Conservation (phyloP, 179 eudicot genomes). For the Spergularia azorica region DNA sequence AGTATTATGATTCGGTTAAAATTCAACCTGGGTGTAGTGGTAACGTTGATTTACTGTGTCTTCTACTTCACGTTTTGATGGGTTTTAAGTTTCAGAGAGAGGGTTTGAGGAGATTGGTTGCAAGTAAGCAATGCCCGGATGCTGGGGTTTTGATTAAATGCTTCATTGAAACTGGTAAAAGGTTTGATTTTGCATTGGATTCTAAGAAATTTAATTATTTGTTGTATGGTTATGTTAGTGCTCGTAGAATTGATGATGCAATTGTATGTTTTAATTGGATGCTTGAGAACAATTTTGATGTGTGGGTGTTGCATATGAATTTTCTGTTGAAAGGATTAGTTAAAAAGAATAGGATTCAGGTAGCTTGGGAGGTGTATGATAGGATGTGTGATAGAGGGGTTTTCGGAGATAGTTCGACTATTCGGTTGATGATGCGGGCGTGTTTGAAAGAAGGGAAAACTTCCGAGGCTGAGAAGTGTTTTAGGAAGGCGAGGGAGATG, state of each 20-base stretch:
- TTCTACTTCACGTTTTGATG: constrained; percentile 54
- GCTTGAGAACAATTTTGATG: constrained; percentile 33
- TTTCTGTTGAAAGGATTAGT: constrained; percentile 37
- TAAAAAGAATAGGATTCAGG: constrained; percentile 39
- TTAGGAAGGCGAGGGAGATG: constrained; percentile 46
- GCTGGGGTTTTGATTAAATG: constrained; percentile 41
- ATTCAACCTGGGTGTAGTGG: constrained; percentile 33
- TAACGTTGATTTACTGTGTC: constrained; percentile 42
- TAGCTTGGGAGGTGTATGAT: constrained; percentile 46
- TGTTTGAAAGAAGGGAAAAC: constrained; percentile 51
- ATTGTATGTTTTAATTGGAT: constrained; percentile 48
- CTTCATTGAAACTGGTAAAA: constrained; percentile 34
- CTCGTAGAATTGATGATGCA: constrained; percentile 47
- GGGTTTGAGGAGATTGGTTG: constrained; percentile 34
- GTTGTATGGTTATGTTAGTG: constrained; percentile 49
- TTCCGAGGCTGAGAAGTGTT: constrained; percentile 48
- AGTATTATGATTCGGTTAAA: constrained; percentile 39
- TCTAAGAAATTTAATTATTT: constrained; percentile 41
- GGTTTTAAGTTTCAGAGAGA: constrained; percentile 17
- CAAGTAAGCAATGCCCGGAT: constrained; percentile 32
- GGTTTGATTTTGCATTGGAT: constrained; percentile 39
- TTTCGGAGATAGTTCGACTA: constrained; percentile 44
- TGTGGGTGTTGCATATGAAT: constrained; percentile 34
- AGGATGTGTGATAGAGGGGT: constrained; percentile 40
- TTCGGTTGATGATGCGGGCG: constrained; percentile 50